Evolutionary conservation across 2,329 filamentous ascomycete genomes (phyloP).

Genomic region (Alternaria sp.): DNA sequence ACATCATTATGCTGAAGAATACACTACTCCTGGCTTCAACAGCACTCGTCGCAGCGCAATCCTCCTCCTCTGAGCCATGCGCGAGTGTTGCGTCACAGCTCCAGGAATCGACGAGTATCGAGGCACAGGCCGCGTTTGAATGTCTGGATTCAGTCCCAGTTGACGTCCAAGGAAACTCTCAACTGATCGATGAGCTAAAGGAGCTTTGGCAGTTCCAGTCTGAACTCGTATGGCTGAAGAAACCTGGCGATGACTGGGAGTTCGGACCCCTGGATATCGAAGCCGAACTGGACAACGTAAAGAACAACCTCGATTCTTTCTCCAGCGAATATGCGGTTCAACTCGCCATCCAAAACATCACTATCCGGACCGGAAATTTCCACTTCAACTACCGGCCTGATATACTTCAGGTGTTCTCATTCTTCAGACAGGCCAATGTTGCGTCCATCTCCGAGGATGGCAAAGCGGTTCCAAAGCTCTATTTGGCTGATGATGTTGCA

Average conservation of each 20-base stretch:
- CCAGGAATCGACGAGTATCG: conserved; percentile 2
- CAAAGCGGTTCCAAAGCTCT: conserved; percentile 43
- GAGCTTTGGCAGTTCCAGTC: conserved; percentile 46
- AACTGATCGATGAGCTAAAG: conserved; percentile 41
- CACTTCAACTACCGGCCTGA: conserved; percentile 38
- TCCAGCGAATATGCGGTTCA: conserved; percentile 49
- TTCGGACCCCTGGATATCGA: conserved; percentile 44
- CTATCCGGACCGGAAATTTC: conserved; percentile 31
- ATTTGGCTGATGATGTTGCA: conserved; percentile 29
- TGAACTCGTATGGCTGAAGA: conserved; percentile 44
- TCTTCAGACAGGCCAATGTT: conserved; percentile 21
- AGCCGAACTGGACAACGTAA: conserved; percentile 42
- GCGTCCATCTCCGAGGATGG: conserved; percentile 43
- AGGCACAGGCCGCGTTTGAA: conserved; percentile 29
- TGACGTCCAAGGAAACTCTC: conserved; percentile 27
- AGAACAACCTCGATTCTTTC: conserved; percentile 34
- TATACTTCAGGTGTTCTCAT: conserved; percentile 36
- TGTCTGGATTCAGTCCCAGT: conserved; percentile 45
- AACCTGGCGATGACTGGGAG: conserved; percentile 41
- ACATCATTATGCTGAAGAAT: conserved; percentile 16
- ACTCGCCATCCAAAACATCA: conserved; percentile 36
- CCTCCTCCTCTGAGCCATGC: conserved; percentile 25
- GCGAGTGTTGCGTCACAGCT: conserved; percentile 19
- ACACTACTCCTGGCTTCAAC: conserved; percentile 20
- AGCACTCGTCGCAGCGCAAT: conserved; percentile 22